Evolutionary conservation across 2,329 filamentous ascomycete genomes (phyloP), one percentile per base, ranked within the genome.

Genomic region (Ciborinia camelliae): DNA sequence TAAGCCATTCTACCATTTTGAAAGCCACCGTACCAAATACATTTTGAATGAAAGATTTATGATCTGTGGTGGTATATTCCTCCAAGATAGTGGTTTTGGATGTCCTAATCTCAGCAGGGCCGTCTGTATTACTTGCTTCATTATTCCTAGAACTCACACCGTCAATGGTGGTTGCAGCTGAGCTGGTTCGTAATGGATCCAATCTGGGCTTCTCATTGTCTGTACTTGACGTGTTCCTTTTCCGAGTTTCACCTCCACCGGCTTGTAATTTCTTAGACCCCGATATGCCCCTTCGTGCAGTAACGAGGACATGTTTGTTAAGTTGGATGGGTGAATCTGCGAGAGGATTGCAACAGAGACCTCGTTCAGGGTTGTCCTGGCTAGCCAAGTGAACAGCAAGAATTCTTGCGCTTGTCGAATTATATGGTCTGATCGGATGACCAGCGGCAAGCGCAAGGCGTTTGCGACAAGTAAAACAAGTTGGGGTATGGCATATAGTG

Each of bases 361-460:
- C 86, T 65, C 79, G 81, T 68, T 91, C 87, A 0, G 92, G 86
- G 69, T 95, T 86, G 71, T 93, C 90, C 73, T 92, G 87, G 72
- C 89, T 90, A 12, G 92, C 91, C 59, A 96, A 82, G 72, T 90
- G 91, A 64, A 91, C 85, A 15, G 92, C 92, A 39, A 97, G 78
- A 1, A 90, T 91, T 71, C 91, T 85, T 10, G 92, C 92, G 72
- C 91, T 96, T 53, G 92, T 86, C 28, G 89, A 84, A 65, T 89
- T 96, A 72, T 93, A 95, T 72, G 89, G 84, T 67, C 91, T 87
- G 70, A 92, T 84, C 2, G 91, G 91, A 0, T 84, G 84, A 68
- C 86, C 85, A 41, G 83, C 85, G 32, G 86, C 83, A 18, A 88
- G 79, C n/a, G 55, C n/a, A 48, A 88, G 79, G 69, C 90, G 84